Evolutionary conservation across 352 stramenopile species (phyloP).

Genomic region (Pelagophyceae sp.): DNA sequence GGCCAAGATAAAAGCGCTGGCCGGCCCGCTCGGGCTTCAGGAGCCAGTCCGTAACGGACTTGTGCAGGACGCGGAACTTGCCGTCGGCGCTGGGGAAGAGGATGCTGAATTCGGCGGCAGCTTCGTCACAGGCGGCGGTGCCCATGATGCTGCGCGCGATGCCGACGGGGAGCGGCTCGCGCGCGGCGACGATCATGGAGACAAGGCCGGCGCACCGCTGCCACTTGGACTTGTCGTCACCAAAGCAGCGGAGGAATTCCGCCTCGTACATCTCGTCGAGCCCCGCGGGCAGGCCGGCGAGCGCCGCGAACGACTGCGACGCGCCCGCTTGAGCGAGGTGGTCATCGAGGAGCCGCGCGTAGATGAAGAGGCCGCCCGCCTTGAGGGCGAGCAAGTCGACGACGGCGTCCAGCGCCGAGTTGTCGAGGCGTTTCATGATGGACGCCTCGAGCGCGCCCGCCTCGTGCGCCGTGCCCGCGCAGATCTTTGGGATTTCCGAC

Average conservation of each 20-base stretch:
- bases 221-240: not conserved
- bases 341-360: not conserved
- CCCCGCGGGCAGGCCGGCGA: not conserved
- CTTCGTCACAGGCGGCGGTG: no score
- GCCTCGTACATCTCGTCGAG: not conserved
- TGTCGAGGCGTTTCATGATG: not conserved
- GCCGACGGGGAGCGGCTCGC: not conserved
- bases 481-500: not conserved
- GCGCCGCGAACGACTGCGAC: not conserved
- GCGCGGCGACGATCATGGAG: not conserved
- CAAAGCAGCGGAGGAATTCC: not conserved
- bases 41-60: not conserved
- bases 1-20: no score
- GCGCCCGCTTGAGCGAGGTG: not conserved
- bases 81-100: not conserved
- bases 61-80: not conserved
- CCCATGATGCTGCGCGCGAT: not conserved
- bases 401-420: not conserved
- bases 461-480: not conserved
- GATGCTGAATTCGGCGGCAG: no score
- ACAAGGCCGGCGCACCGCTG: not conserved
- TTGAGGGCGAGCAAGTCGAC: not conserved
- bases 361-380: not conserved
- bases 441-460: not conserved
- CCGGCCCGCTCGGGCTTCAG: no score